Percentiles rank a stretch among this genome's conserved stretches.
phyloP scores from a whole-genome alignment of 805 yeast genomes.

The Grigorovia jiainica region DNA sequence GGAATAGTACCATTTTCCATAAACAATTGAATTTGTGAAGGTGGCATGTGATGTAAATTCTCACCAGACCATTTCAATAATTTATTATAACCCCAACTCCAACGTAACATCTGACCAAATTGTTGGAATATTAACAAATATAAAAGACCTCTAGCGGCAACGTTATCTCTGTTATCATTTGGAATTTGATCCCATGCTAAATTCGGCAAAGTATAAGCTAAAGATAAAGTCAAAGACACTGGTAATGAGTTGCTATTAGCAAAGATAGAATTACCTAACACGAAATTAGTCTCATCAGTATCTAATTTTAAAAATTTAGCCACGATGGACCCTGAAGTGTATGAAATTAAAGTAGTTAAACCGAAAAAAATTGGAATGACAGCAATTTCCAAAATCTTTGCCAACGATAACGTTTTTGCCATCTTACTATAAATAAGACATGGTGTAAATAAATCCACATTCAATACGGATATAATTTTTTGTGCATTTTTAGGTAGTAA shows the following conservation, averaged over 20 bases:
- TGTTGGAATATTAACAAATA: constrained; percentile 72
- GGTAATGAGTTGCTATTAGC: constrained; percentile 95
- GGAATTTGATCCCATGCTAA: constrained; percentile 66
- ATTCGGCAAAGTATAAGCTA: constrained; percentile 67
- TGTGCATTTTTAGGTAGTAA: constrained; percentile 65
- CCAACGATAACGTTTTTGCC: constrained; percentile 56
- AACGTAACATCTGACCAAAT: constrained; percentile 70
- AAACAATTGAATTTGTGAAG: constrained; percentile 17
- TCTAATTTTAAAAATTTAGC: constrained; percentile 49
- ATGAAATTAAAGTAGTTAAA: constrained; percentile 73
- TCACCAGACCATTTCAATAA: constrained; percentile 42
- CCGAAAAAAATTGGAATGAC: constrained; percentile 79
- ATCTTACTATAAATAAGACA: constrained; percentile 84
- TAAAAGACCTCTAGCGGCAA: constrained; percentile 70
- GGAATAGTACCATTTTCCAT: constrained; percentile 7
- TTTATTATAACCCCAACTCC: constrained; percentile 83
- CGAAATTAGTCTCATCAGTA: constrained; percentile 75
- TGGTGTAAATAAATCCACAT: constrained; percentile 91
- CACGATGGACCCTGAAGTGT: constrained; percentile 47
- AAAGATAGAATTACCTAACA: constrained; percentile 93
- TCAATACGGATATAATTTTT: constrained; percentile 62
- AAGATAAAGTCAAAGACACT: constrained; percentile 75
- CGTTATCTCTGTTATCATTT: constrained; percentile 56
- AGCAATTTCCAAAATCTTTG: constrained; percentile 70
- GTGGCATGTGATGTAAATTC: constrained; percentile 23